These are phyloP conservation scores for Inosperma sp. DNA, from an alignment of 768 basidiomycete genomes.

Conservation along the genomic window DNA sequence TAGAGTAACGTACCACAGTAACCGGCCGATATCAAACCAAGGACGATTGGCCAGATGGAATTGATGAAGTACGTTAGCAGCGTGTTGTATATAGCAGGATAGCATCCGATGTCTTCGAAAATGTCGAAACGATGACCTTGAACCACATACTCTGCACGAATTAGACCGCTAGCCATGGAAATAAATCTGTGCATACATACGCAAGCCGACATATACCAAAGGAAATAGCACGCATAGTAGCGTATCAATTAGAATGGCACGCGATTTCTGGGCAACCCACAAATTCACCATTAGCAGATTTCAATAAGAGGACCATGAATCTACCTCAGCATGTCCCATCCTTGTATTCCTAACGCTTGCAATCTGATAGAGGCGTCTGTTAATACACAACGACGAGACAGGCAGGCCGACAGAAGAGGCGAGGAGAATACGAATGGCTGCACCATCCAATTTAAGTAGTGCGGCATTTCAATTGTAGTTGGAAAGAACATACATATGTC, in stretches of 20 bases:
- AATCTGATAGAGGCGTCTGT: slow-evolving; percentile 38
- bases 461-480: no score
- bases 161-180: neutral
- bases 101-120: slow-evolving; percentile 46
- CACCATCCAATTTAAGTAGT: no score
- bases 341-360: slow-evolving; percentile 29
- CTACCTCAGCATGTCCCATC: slow-evolving; percentile 29
- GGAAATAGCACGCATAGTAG: slow-evolving; percentile 33
- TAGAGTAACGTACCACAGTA: slow-evolving; percentile 16
- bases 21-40: slow-evolving; percentile 11
- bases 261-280: slow-evolving; percentile 23
- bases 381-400: slow-evolving; percentile 35
- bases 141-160: slow-evolving; percentile 31
- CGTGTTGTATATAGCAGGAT: slow-evolving; percentile 31
- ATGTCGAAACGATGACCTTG: slow-evolving; percentile 51
- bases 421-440: slow-evolving; percentile 29
- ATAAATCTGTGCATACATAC: neutral
- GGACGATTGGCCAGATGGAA: slow-evolving; percentile 17
- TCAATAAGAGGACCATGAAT: slow-evolving; percentile 6
- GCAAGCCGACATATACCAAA: slow-evolving; percentile 30
- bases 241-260: slow-evolving; percentile 33
- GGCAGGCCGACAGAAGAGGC: slow-evolving; percentile 32
- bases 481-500: slow-evolving; percentile 42
- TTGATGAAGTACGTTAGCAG: slow-evolving; percentile 19
- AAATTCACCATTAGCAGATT: neutral